Base-by-base conservation (phyloP, 768 basidiomycete genomes). In the Xerocomellus amylosporus region DNA sequence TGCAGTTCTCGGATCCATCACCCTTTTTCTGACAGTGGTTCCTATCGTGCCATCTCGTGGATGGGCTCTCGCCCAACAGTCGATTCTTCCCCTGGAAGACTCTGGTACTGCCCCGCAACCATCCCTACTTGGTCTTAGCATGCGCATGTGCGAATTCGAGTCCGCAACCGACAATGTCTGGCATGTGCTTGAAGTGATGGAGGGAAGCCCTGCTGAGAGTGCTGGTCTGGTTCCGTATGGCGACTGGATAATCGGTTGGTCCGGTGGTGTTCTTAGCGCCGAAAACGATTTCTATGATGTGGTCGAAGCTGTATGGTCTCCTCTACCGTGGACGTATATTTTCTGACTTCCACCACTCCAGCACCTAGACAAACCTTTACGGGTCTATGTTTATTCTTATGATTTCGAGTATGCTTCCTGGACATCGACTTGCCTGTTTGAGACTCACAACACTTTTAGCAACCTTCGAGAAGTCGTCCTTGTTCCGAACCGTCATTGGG, bases 221-320 rank as follows among this genome's bases (percentile, higher is more conserved):
- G 93, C 94, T 7, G 96, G 95, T 3, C 82, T 98, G 12, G 97
- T 99, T 19, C 96, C 96, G 1, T 95, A 91, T 75, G 79, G 81
- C 30, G 82, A 85, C 69, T 86, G 82, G 75, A 83, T 85, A 60
- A 76, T 87, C 64, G 96, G 96, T 19, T 99, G 96, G 90, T 91
- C 92, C 15, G 96, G 97, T 12, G 96, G 97, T 8, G 87, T 90
- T 4, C 74, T 99, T 43, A 81, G 86, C 57, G 86, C 90, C 8
- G 96, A 99, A 72, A 88, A 88, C 53, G 97, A 98, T 65, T 98
- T 99, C 63, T 98, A 98, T 69, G 92, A 96, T 53, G 77, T 98
- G 9, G 93, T 98, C 38, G 96, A 97, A 74, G 84, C 87, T 28
- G 93, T 92, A 68, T 60, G 89, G 71, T 20, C 15, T 48, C 49